phyloP scores from a whole-genome alignment of 768 basidiomycete species.

The Termitomyces sp. region DNA sequence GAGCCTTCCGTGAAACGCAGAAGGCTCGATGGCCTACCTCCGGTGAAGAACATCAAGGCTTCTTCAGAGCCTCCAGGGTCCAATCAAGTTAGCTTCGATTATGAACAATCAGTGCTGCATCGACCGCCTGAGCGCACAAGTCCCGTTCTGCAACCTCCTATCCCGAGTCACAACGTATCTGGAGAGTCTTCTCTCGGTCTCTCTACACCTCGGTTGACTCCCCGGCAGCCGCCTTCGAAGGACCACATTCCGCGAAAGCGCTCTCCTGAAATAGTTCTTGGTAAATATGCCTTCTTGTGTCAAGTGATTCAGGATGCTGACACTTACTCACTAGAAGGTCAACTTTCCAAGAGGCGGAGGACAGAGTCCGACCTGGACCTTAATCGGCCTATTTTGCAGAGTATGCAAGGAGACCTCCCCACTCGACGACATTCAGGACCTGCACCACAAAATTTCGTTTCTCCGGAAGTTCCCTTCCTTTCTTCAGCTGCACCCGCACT shows the following conservation, averaged over 20 bases:
- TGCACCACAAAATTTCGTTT: neutral
- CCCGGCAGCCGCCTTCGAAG: neutral
- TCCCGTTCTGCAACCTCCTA: no score
- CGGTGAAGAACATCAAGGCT: neutral
- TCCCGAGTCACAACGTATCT: neutral
- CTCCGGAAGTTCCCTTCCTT: neutral
- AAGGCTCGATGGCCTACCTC: neutral
- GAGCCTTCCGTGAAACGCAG: conserved; percentile 9
- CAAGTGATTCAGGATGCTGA: neutral
- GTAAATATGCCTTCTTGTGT: conserved; percentile 1
- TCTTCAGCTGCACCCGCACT: neutral
- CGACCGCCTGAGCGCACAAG: neutral
- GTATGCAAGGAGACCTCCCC: neutral
- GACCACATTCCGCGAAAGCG: conserved; percentile 2
- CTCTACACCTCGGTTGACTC: conserved; percentile 4
- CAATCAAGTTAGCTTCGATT: neutral
- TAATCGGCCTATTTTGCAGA: neutral
- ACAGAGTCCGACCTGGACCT: conserved; percentile 5
- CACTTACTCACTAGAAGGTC: neutral
- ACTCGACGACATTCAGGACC: neutral
- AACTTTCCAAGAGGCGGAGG: conserved; percentile 11
- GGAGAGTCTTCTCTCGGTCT: neutral
- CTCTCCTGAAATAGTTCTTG: neutral
- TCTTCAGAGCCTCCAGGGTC: neutral
- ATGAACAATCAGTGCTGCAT: neutral